Evolutionary conservation across 2,329 filamentous ascomycete species (phyloP), one percentile per base, ranked within the genome.

Genomic region (Fusarium decemcellulare): DNA sequence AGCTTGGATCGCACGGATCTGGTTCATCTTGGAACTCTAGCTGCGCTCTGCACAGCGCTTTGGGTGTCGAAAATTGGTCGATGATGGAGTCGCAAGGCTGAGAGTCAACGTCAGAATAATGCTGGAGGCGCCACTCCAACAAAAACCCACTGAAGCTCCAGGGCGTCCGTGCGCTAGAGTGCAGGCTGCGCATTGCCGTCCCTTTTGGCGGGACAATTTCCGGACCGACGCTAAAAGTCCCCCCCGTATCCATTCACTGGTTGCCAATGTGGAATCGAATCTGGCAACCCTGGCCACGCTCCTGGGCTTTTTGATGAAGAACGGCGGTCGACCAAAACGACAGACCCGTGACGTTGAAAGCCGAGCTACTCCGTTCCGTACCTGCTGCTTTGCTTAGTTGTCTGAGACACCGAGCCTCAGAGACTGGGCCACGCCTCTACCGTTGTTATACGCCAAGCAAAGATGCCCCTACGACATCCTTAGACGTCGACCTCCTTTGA

Each of bases 1-100:
- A 79, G 92, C 90, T 80, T 97, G 93, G 65, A 98, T 96, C 62
- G 94, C 91, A 74, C 94, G 93, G 73, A 99, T 96, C 73, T 93
- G 92, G 79, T 99, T 98, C 96, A 99, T 99, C 30, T 72, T 84
- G 75, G 54, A 10, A 27, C 3, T 16, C 52, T 32, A 16, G 18
- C 44, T 53, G 40, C 23, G 53, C 10, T 16, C 15, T 44, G 39
- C 18, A 34, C 44, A 53, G 36, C 30, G 23, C 15, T 30, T 55
- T n/a, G 14, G 39, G 52, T 8, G 34, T 27, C 11, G 37, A 15
- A 50, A 60, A 64, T 55, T 34, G 16, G 18, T 32, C 34, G 12
- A 29, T 48, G 56, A 55, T 63, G 50, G 55, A 66, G 47, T 69
- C 65, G 47, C 61, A 60, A 71, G 67, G 70, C 66, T 70, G 71